Evolutionary conservation across 2,329 filamentous ascomycete species (phyloP).

Genomic region (Lecanosticta acicola): DNA sequence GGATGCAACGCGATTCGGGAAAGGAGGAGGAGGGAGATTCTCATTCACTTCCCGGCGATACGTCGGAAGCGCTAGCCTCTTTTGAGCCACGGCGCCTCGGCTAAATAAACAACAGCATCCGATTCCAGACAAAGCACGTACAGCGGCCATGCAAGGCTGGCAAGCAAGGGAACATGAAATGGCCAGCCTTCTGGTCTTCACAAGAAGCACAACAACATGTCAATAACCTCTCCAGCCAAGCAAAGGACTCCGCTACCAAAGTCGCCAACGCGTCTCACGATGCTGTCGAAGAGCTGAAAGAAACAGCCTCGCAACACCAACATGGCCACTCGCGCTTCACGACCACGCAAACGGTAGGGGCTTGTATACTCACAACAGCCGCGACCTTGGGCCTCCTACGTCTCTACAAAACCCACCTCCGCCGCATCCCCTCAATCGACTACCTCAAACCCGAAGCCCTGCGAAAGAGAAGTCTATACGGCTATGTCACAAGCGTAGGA

Average conservation of each 20-base stretch:
- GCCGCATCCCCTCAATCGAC: conserved; percentile 72
- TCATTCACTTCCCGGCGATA: no score
- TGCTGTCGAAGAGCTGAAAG: neutral
- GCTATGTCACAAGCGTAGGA: conserved; percentile 85
- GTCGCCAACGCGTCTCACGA: neutral
- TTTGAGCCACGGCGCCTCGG: no score
- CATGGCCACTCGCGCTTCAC: conserved; percentile 1
- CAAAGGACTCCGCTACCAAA: neutral
- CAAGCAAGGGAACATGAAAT: neutral
- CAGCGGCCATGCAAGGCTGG: no score
- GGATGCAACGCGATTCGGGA: no score
- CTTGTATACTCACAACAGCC: conserved; percentile 48
- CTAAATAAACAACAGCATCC: no score
- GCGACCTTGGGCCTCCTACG: conserved; percentile 51
- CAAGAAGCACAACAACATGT: neutral
- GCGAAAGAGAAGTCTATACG: conserved; percentile 69
- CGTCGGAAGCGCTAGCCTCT: no score
- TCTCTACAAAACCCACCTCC: conserved; percentile 66
- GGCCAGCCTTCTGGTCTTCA: neutral
- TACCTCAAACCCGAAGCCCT: conserved; percentile 72
- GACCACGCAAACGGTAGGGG: neutral
- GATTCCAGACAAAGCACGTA: no score
- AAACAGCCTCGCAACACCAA: neutral
- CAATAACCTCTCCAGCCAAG: neutral
- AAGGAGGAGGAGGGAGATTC: no score